Base-by-base conservation (phyloP, 192 early-diverging fungal genomes). In the Backusella tarrabulga region DNA sequence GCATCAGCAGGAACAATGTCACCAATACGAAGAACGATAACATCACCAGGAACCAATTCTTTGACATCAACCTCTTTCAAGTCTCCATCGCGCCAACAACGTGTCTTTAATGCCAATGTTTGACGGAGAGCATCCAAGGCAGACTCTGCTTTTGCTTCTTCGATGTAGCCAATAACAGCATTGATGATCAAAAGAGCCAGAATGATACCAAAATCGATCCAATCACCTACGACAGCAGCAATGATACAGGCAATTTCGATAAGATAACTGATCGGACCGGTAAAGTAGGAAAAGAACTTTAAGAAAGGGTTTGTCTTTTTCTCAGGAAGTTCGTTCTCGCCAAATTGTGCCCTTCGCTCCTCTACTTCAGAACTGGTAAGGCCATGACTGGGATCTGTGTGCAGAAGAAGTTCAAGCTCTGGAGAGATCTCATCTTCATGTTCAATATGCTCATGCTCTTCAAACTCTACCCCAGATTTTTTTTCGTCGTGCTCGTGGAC, bases 1-100 rank as follows among this genome's bases (percentile, higher is more conserved):
- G 87, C 92, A 81, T 98, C 97, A 23, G 97, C 97, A 41, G 97
- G 97, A 70, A 98, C 86, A 75, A 98, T 97, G 82, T 98, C 97
- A 79, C 97, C 97, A 76, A 97, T 88, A 80, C 95, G 94, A 46
- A 98, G 88, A 5, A 92, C 92, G 76, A 98, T 93, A 54, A 98
- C 79, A 79, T 98, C 85, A 74, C 97, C 97, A 40, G 97, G 97
- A 70, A 98, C 97, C 71, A 98, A 84, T 32, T 86, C 88, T 76
- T 77, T 79, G 2, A 92, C 91, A 78, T 94, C 92, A 8, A 96
- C 79, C 81, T 96, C 94, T 70, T 83, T 74, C 50, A 93, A 83
- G 36, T 84, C 70, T 38, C 91, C 88, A 78, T 97, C 91, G 74
- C 96, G 88, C 88, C 90, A 95, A 74, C 87, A 89, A 32, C 92